phyloP scores from a whole-genome alignment of 257 asterid species.

The Plectranthus barbatus region DNA sequence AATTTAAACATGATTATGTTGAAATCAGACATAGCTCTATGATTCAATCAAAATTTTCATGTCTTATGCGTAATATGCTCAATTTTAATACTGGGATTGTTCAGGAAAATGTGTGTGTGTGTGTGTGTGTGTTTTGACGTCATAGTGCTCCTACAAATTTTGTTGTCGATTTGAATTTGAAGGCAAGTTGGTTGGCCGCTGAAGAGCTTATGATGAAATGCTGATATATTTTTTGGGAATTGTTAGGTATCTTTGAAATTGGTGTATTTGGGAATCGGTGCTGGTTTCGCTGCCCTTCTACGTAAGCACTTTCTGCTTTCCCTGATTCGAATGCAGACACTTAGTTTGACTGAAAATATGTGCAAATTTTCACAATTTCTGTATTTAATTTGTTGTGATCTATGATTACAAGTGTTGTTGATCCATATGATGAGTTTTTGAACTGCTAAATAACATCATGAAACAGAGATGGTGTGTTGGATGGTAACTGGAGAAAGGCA shows the following conservation, averaged over 20 bases:
- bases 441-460: not conserved
- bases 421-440: not conserved
- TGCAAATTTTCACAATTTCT: not conserved
- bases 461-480: constrained; percentile 71
- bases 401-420: not conserved
- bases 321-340: not conserved
- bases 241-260: constrained; percentile 46
- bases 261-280: constrained; percentile 54
- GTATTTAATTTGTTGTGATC: not conserved
- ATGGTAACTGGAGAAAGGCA: constrained; percentile 65
- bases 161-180: not conserved
- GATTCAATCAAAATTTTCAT: too few species aligned
- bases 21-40: too few species aligned
- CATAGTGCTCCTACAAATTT: not conserved
- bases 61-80: too few species aligned
- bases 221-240: not conserved
- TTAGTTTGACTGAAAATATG: not conserved
- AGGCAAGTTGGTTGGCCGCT: not conserved
- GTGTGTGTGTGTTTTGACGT: not conserved
- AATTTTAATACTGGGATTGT: too few species aligned
- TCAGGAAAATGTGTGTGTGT: not conserved
- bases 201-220: not conserved
- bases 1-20: too few species aligned
- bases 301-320: constrained; percentile 32
- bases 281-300: constrained; percentile 50